Percentiles rank a stretch among this genome's conserved stretches.
Evolutionary conservation across 2,329 filamentous ascomycete species (phyloP).

Genomic region (Exophiala bonariae): DNA sequence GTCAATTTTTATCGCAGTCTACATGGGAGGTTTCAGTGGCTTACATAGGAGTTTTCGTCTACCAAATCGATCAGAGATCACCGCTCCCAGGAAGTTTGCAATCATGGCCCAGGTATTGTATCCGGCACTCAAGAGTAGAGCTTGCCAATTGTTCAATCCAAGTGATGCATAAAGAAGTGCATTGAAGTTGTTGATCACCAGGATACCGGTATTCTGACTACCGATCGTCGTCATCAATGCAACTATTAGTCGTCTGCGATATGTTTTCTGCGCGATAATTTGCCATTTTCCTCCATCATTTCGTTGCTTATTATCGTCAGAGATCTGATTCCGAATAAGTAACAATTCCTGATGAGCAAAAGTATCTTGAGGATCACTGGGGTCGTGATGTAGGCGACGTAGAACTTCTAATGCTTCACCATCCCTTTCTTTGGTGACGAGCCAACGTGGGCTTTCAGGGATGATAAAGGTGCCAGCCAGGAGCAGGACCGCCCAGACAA

Average conservation of each 20-base stretch:
- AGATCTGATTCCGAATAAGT: conserved; percentile 9
- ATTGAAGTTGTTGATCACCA: conserved; percentile 14
- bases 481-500: conserved; percentile 3
- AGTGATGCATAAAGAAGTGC: conserved; percentile 11
- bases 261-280: conserved; percentile 9
- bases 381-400: conserved; percentile 9
- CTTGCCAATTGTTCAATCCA: conserved; percentile 3
- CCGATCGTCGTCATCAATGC: conserved; percentile 4
- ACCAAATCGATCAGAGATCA: conserved; percentile 6
- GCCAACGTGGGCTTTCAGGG: conserved; percentile 17
- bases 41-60: conserved; percentile 9
- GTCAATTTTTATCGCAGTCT: no score
- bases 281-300: conserved; percentile 11
- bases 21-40: no score
- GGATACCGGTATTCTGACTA: conserved; percentile 7
- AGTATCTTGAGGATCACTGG: conserved; percentile 6
- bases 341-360: conserved; percentile 11
- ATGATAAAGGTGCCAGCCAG: conserved; percentile 14
- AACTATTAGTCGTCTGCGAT: conserved; percentile 11
- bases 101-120: conserved; percentile 14
- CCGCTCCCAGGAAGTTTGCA: conserved; percentile 12
- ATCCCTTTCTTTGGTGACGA: conserved; percentile 6
- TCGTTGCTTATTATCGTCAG: background rate
- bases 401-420: conserved; percentile 8
- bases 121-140: conserved; percentile 5